Evolutionary conservation across 805 yeast species (phyloP), one percentile per base, ranked within the genome.

Genomic region (Starmerella bombicola): DNA sequence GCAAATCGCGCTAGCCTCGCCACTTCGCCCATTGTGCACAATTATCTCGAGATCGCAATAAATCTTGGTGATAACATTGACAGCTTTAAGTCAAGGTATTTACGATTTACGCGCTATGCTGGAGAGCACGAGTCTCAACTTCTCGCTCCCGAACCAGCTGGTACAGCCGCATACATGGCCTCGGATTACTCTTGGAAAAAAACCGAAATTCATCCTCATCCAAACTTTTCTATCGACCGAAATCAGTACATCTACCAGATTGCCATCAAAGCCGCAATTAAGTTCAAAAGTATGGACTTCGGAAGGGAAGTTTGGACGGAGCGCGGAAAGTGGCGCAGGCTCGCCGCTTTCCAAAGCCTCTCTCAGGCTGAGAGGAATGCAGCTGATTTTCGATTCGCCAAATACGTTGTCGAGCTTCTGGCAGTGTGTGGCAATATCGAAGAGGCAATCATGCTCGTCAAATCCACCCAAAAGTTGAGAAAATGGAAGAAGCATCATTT

Each of bases 291-390:
- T 51, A 57, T 68, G 30, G 65, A 64, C 0, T 72, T 79, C 54
- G 86, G 85, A 3, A 74, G 74, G 41, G 58, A 61, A 20, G 64
- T 81, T 1, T 85, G 95, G 93, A 58, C 61, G 2, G 93, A 81
- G 53, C 71, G 96, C 52, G 95, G 95, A 2, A 46, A 56, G 18
- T 84, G 69, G 60, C 66, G 95, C 38, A 73, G 72, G 43, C 67
- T 80, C 5, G n/a, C 29, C 1, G 37, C 22, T 3, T 85, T 80
- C 64, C 70, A 65, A 38, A 28, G 42, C 0, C 53, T 74, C 15
- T 37, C 64, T 1, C 51, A 61, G 8, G 38, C 42, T 0, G 55
- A 50, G 22, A 73, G 70, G 48, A 68, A 69, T 32, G 54, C 57
- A 3, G 57, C 66, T 3, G 88, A 79, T 53, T 75, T 75, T 56